Base-by-base conservation (phyloP, 805 yeast species). In the Scheffersomyces coipomensis region DNA sequence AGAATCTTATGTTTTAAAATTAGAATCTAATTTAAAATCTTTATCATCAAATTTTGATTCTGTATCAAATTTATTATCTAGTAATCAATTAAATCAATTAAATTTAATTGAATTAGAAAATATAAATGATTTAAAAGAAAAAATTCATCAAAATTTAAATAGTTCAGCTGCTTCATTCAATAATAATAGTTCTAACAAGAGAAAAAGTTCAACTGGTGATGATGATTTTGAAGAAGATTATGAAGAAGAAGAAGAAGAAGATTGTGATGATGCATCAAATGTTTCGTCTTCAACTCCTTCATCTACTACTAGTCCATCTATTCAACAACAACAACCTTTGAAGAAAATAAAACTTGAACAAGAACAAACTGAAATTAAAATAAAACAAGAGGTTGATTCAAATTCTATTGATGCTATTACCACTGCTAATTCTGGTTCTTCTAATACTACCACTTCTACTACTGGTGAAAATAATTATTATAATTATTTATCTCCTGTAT, bases 1-100 rank as follows among this genome's bases (percentile, higher is more conserved):
- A 49, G 97, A 91, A 63, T 61, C 69, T 27, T 78, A 77, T 48
- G 81, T 76, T 27, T 50, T 58, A 30, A 56, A 62, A 24, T 62
- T 78, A 49, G 79, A 73, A 45, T 46, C 48, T 29, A 66, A 66
- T 52, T 43, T 61, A 43, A 43, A 46, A 12, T 38, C 38, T 21
- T 52, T 60, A 44, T 49, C 55, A 30, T 29, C 42, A 11, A 66
- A 68, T 44, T 55, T 54, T 26, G 49, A 50, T 27, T 43, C 44
- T 25, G 53, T 55, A 34, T 33, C 34, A 19, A 34, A 36, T 31
- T 29, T 47, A 29, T 38, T 51, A 18, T 25, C 42, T 15, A 32
- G 39, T 12, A 41, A 49, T 10, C 49, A 49, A 29, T 35, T 35
- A 34, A 25, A 23, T 6, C 25, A 22, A 10, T 21, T 42, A 19